These are phyloP conservation scores for Ustulina deusta DNA, from an alignment of 2,329 filamentous ascomycete species.

Conservation along the genomic window DNA sequence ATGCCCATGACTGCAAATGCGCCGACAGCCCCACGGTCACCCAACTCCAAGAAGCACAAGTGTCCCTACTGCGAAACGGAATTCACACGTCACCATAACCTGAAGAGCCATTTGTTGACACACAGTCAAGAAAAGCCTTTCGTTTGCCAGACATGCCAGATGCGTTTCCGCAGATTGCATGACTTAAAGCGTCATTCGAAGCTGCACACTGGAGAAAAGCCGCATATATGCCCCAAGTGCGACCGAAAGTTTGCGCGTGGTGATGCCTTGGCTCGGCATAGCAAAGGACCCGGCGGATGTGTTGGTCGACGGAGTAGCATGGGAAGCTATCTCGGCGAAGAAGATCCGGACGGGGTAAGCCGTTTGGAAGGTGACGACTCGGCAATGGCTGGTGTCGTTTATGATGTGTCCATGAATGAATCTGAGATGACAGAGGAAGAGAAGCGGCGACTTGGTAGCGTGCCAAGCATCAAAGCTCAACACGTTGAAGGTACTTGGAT, in stretches of 20 bases:
- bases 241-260: slow-evolving; percentile 94
- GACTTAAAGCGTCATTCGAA: slow-evolving; percentile 97
- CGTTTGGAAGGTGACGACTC: slow-evolving; percentile 64
- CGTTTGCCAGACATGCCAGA: slow-evolving; percentile 90
- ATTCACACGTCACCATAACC: slow-evolving; percentile 96
- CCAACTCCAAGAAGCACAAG: slow-evolving; percentile 88
- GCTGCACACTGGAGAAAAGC: slow-evolving; percentile 94
- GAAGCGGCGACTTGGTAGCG: slow-evolving; percentile 73
- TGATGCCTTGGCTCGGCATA: slow-evolving; percentile 93
- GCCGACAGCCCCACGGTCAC: slow-evolving; percentile 71
- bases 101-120: slow-evolving; percentile 96
- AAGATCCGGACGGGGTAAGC: slow-evolving; percentile 72
- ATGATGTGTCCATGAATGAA: slow-evolving; percentile 67
- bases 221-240: slow-evolving; percentile 94
- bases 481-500: slow-evolving; percentile 68
- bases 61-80: slow-evolving; percentile 97
- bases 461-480: slow-evolving; percentile 80
- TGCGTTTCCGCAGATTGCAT: slow-evolving; percentile 91
- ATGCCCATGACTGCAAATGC: slow-evolving; percentile 65
- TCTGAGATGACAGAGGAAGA: slow-evolving; percentile 71
- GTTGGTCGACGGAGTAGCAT: slow-evolving; percentile 90
- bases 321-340: slow-evolving; percentile 83
- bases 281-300: slow-evolving; percentile 94
- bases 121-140: slow-evolving; percentile 99
- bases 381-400: slow-evolving; percentile 67